A percentile compares a stretch with the other conserved stretches of the same genome.
phyloP scores from a whole-genome alignment of 139 green algal species.

The Zygnema circumcarinatum region DNA sequence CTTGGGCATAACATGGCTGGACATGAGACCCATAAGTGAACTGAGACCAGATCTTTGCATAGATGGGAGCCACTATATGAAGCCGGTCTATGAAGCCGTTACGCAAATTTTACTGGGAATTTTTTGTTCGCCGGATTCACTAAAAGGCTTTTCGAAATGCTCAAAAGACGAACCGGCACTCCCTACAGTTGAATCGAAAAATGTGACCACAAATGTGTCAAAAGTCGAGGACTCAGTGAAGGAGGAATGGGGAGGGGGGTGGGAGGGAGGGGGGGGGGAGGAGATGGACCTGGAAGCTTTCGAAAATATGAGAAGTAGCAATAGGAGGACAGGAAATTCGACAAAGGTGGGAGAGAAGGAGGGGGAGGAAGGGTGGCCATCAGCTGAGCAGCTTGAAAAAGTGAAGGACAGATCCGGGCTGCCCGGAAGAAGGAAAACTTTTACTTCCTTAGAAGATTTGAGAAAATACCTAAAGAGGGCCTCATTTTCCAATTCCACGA shows the following conservation, averaged over 20 bases:
- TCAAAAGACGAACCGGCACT: neutral
- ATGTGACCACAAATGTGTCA: neutral
- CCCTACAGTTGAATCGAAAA: neutral
- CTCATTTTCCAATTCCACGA: neutral
- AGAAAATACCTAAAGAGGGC: neutral
- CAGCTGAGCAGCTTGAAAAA: neutral
- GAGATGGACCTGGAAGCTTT: neutral
- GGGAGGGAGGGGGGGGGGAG: neutral
- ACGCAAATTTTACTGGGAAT: neutral
- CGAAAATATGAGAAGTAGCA: neutral
- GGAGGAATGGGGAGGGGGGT: neutral
- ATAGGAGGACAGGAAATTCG: neutral
- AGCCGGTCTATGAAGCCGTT: neutral
- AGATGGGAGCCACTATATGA: slow-evolving; percentile 7
- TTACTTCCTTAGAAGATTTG: neutral
- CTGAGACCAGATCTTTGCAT: neutral
- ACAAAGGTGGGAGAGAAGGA: neutral
- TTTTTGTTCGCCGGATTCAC: neutral
- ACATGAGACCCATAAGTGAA: slow-evolving; percentile 3
- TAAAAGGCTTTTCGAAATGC: neutral
- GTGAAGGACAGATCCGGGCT: neutral
- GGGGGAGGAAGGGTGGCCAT: neutral
- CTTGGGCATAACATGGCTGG: neutral
- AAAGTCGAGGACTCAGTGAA: neutral
- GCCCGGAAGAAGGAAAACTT: neutral